Base-by-base conservation (phyloP, 2,329 filamentous ascomycete species). In the Colletotrichum tropicicola region DNA sequence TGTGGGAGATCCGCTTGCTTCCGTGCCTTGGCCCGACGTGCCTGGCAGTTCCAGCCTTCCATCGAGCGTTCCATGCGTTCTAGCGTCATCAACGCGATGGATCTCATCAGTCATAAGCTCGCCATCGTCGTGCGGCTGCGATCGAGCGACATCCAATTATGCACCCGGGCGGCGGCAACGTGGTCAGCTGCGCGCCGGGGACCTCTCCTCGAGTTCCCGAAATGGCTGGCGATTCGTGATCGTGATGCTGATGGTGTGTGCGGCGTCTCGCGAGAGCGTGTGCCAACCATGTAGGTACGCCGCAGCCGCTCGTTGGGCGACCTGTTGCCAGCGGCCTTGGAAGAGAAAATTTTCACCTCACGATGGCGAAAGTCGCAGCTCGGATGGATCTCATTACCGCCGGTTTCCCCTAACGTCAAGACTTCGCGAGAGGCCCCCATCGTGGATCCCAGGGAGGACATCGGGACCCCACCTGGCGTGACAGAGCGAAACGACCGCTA, bases 331-430 rank as follows among this genome's bases (percentile, higher is more conserved):
- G n/a, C n/a, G 30, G 23, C 21, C 9, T 28, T 35, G 43, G 28
- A 21, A 21, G 12, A 47, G 28, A 55, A 65, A 65, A 65, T 65
- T 65, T 65, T 65, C 61, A 61, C 43, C 35, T 65, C 57, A 61
- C 43, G 27, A 61, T 65, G 61, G 57, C 37, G 19, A 51, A 55
- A 28, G 49, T 55, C 41, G 61, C 35, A 65, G 43, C 49, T 55
- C 49, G 44, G 57, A 65, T 65, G 61, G 61, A 65, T 65, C 61
- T 61, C 43, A 55, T 55, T 60, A 65, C 61, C 19, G 28, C 28
- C 58, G 57, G 30, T 28, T 67, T 68, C 66, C 66, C 63, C 66
- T 64, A 56, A 68, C 56, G 67, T 68, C 27, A 67, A 61, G 60
- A 58, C 32, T 57, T 67, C 59, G 67, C 67, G 67, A 68, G 56